Base-by-base conservation (phyloP, 768 basidiomycete genomes). In the Mycena leptocephala region DNA sequence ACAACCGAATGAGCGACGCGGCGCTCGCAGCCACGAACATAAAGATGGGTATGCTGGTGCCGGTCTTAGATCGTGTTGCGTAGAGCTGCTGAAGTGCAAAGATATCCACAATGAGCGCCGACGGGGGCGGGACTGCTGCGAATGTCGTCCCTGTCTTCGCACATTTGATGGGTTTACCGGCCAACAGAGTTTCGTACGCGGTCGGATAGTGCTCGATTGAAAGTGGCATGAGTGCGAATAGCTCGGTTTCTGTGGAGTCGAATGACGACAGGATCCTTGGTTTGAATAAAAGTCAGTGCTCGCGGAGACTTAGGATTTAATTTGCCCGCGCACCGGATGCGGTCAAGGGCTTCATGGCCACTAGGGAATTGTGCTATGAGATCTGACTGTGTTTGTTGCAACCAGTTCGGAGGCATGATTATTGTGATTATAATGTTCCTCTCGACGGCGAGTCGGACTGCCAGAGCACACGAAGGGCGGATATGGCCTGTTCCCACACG, bases 261-360 rank as follows among this genome's bases (percentile, higher is more conserved):
- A 74, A 67, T 18, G 51, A 0, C 26, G 72, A 66, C 1, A 74
- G 5, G 32, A 74, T 37, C 46, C 72, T 74, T 14, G 28, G 26
- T 37, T 22, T 16, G 6, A n/a, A n/a, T n/a, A n/a, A 35, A 5
- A 13, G 2, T 32, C 4, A 43, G 39, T 2, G 22, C 5, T 8
- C 20, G 11, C 11, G 28, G 24, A 14, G 26, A 65, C 33, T 48
- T 24, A 7, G 28, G 10, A n/a, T 51, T 51, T 24, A 24, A 32
- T 46, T 22, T 46, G 22, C 18, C 30, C 3, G 32, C 69, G 30
- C 33, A 70, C 69, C 69, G 20, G 58, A 70, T 61, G n/a, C 59
- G 70, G 2, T 28, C 18, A 7, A 37, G 37, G 3, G 46, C 46
- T 20, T 71, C 48, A 14, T 63, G 37, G 1, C 46, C 58, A 5